Evolutionary conservation across 495 filamentous ascomycete genomes (phyloP).

Genomic region (Trichoderma asperelloides): DNA sequence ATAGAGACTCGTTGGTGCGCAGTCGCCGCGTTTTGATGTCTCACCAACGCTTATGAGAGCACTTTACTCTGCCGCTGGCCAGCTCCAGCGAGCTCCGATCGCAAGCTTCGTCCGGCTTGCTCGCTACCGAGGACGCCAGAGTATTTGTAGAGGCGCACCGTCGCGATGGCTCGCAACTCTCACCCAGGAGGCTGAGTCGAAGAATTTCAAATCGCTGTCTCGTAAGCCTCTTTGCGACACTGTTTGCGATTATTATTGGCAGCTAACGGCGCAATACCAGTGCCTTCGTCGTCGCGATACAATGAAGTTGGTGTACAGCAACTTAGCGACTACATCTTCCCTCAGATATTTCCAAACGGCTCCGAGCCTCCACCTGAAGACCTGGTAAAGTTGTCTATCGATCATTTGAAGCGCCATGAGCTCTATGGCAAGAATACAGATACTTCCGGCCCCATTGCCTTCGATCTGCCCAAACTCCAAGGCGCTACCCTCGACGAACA

Average conservation of each 20-base stretch:
- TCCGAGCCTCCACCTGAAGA: constrained; percentile 48
- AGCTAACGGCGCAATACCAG: constrained; percentile 23
- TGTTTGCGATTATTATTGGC: not conserved
- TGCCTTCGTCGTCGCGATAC: constrained; percentile 55
- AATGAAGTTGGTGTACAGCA: constrained; percentile 95
- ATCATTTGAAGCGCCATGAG: constrained; percentile 80
- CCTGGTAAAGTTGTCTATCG: constrained; percentile 66
- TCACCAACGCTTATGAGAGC: constrained; percentile 13
- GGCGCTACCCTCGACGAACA: constrained; percentile 86
- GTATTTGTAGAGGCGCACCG: constrained; percentile 18
- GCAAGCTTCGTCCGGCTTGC: constrained; percentile 33
- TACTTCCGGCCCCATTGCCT: constrained; percentile 63
- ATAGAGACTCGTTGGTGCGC: not conserved
- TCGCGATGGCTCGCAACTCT: constrained; percentile 30
- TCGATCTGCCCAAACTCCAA: constrained; percentile 73
- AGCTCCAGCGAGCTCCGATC: constrained; percentile 27
- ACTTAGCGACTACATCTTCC: constrained; percentile 68
- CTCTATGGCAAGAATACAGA: constrained; percentile 85
- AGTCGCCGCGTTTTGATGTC: not conserved
- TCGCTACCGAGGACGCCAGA: constrained; percentile 22
- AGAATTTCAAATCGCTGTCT: constrained; percentile 22
- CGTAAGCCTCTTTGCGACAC: constrained; percentile 19
- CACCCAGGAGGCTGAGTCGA: constrained; percentile 15
- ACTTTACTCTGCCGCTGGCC: constrained; percentile 30
- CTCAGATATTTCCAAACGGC: constrained; percentile 61